phyloP scores from a whole-genome alignment of 169 alveolate genomes.

The Plasmodium knowlesi region DNA sequence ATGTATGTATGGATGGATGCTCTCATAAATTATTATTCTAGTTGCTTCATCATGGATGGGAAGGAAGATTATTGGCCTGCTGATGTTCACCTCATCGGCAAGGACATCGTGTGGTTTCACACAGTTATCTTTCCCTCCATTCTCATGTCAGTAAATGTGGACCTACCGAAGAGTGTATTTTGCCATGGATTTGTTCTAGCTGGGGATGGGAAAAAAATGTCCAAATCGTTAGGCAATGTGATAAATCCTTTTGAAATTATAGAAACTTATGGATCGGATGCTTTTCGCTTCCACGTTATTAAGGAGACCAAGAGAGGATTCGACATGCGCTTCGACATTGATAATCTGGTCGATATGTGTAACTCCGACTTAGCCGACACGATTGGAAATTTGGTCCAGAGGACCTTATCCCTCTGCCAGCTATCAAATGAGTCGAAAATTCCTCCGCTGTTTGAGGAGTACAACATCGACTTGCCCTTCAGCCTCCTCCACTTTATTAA shows the following conservation, averaged over 20 bases:
- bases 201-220: conserved; percentile 95
- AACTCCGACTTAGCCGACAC: conserved; percentile 89
- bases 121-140: conserved; percentile 93
- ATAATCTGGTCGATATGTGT: conserved; percentile 83
- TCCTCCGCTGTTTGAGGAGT: conserved; percentile 77
- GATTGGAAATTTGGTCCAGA: conserved; percentile 88
- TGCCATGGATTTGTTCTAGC: conserved; percentile 95
- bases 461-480: conserved; percentile 82
- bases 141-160: conserved; percentile 87
- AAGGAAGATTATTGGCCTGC: conserved; percentile 82
- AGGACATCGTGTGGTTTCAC: conserved; percentile 95
- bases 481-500: conserved; percentile 79
- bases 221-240: conserved; percentile 92
- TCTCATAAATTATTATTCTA: conserved; percentile 89
- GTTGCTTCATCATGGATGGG: conserved; percentile 79
- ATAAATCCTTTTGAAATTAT: conserved; percentile 87
- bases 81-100: conserved; percentile 86
- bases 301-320: conserved; percentile 84
- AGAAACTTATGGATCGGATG: conserved; percentile 80
- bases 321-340: conserved; percentile 84
- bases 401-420: conserved; percentile 82
- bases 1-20: conserved; percentile 98
- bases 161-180: conserved; percentile 90
- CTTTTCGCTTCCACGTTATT: conserved; percentile 84
- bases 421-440: conserved; percentile 84